Evolutionary conservation across 2,329 filamentous ascomycete genomes (phyloP).

Genomic region (Penicillium verrucosum): DNA sequence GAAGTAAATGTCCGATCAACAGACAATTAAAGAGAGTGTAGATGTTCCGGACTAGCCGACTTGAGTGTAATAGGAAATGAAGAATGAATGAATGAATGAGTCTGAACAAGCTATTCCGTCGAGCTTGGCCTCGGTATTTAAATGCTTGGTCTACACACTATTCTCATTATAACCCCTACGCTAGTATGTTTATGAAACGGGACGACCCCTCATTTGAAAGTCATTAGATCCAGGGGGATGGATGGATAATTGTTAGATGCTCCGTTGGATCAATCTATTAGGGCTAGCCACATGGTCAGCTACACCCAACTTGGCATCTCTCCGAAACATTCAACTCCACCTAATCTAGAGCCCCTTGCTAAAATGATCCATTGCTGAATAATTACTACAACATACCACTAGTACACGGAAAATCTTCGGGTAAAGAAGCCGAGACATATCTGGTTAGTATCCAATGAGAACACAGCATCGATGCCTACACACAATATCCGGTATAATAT

Average conservation of each 20-base stretch:
- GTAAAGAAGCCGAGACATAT: not conserved
- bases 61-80: not conserved
- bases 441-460: not conserved
- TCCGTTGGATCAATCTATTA: not conserved
- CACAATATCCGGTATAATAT: too few species aligned
- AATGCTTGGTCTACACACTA: not conserved
- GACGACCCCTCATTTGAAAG: not conserved
- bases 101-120: slow-evolving; percentile 2
- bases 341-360: too few species aligned
- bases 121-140: slow-evolving; percentile 6
- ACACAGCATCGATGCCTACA: too few species aligned
- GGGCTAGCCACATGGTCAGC: not conserved
- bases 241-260: not conserved
- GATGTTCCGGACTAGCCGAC: not conserved
- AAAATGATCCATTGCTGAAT: not conserved
- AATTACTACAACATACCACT: too few species aligned
- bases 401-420: slow-evolving; percentile 1
- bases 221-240: not conserved
- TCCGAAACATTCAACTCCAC: not conserved
- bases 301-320: not conserved
- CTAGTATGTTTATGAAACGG: slow-evolving; percentile 5
- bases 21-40: slow-evolving; percentile 18
- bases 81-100: not conserved
- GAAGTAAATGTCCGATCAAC: slow-evolving; percentile 22
- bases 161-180: not conserved